A percentile compares a stretch with the other conserved stretches of the same genome.
Evolutionary conservation across 176 grass and related monocot species (phyloP).

Genomic region (Canna indica): DNA sequence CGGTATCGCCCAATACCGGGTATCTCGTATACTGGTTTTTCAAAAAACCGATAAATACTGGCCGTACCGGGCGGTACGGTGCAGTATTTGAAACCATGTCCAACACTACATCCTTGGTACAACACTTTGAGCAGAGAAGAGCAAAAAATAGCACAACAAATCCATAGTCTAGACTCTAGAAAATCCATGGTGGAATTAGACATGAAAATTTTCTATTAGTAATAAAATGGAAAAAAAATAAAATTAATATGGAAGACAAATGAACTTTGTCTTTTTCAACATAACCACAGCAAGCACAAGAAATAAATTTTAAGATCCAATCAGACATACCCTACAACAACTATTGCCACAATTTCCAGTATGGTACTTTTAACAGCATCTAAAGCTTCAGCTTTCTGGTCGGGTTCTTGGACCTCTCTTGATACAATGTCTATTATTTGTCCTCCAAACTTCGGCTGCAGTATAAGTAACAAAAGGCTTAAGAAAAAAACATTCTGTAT

Average conservation of each 20-base stretch:
- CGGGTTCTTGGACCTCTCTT: slow-evolving; percentile 52
- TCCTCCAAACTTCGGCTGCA: slow-evolving; percentile 88
- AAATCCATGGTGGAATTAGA: not conserved
- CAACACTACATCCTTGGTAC: no score
- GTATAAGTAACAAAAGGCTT: slow-evolving; percentile 8
- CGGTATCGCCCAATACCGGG: no score
- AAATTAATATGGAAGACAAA: not conserved
- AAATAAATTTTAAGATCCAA: slow-evolving; percentile 15
- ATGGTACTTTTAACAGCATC: slow-evolving; percentile 63
- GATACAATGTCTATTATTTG: slow-evolving; percentile 96
- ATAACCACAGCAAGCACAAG: slow-evolving; percentile 17
- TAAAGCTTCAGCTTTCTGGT: slow-evolving; percentile 67
- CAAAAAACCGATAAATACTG: no score
- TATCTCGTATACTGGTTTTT: no score
- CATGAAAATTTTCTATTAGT: not conserved
- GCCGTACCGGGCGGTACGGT: no score
- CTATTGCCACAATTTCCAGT: slow-evolving; percentile 70
- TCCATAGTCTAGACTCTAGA: not conserved
- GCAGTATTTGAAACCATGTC: no score
- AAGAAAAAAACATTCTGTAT: slow-evolving; percentile 1
- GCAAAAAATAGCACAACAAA: not conserved
- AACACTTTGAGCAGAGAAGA: no score
- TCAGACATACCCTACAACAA: slow-evolving; percentile 58
- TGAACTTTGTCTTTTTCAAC: not conserved
- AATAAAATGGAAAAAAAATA: not conserved